phyloP scores from a whole-genome alignment of 2,329 filamentous ascomycete species.

The Triangularia setosa region DNA sequence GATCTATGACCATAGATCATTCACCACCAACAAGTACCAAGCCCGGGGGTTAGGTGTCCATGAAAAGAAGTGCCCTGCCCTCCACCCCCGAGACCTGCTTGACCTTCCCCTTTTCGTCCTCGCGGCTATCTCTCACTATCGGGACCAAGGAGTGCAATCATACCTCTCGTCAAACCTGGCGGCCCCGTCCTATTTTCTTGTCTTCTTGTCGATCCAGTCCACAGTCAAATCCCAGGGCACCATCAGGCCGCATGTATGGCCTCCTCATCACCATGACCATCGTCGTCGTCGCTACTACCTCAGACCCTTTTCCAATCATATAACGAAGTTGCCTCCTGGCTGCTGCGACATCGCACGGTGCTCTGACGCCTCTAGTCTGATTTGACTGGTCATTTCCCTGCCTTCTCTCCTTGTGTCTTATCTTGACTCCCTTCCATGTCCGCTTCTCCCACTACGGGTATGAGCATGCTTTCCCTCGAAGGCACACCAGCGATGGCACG shows the following conservation, averaged over 20 bases:
- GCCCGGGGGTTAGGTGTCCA: background rate
- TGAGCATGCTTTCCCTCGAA: slow-evolving; percentile 41
- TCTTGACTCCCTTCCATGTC: slow-evolving; percentile 30
- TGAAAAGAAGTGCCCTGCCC: background rate
- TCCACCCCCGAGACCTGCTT: background rate
- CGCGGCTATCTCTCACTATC: background rate
- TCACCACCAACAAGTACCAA: background rate
- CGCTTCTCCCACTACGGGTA: slow-evolving; percentile 30
- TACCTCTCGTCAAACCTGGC: background rate
- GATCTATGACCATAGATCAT: background rate
- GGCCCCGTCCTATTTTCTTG: background rate
- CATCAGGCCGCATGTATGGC: background rate
- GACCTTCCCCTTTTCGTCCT: background rate
- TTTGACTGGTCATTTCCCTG: background rate
- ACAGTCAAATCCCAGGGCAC: background rate
- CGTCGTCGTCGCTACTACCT: background rate
- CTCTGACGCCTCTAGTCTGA: background rate
- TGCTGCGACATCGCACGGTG: background rate
- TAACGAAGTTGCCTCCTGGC: background rate
- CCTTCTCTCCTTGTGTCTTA: slow-evolving; percentile 7
- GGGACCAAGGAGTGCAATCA: background rate
- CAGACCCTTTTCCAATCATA: background rate
- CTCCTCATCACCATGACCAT: background rate
- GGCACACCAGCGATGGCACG: slow-evolving; percentile 37
- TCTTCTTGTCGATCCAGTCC: background rate